Evolutionary conservation across 1,284 basidiomycete species (phyloP), one percentile per base, ranked within the genome.

Genomic region (Porogramme epimiltina): DNA sequence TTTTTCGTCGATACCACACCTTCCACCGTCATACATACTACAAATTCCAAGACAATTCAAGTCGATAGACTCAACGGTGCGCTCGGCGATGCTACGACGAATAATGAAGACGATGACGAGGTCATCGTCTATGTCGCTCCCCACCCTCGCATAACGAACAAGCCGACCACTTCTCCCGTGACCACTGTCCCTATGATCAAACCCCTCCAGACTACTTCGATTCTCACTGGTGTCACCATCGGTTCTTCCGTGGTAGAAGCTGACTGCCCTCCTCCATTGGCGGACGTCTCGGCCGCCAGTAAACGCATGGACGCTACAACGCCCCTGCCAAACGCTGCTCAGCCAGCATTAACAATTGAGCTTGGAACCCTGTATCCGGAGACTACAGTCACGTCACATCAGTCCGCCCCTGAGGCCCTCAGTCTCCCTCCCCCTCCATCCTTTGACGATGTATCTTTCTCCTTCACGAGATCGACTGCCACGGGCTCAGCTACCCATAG

Each of bases 111-210:
- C n/a, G 69, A 66, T 24, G 73, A 75, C 20, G 74, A 74, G 34
- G 55, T 72, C 15, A 73, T 76, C 40, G 73, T 75, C 13, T 76
- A 74, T 50, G 70, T 67, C 37, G 73, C 74, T 10, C 73, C 73
- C 9, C 64, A 73, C 48, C 73, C 73, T 24, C 67, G 71, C 5
- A 52, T 53, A 9, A n/a, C n/a, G n/a, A 57, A 58, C 3, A 49
- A 52, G 13, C 47, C 60, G 3, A 47, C 62, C n/a, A 46, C 59
- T 11, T 34, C 36, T 10, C 23, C 38, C 36, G 39, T 16, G 15
- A 22, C 2, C 11, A 37, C 1, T 3, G 42, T 3, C 1, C 37
- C 0, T 19, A 9, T 40, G 3, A 42, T 42, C 6, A 24, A 25
- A 31, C 48, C 53, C 16, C 24, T 66, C 5, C 60, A 66, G 5